Conservation (phyloP, 2,329 filamentous ascomycete species). For the Stachybotrys elegans region DNA sequence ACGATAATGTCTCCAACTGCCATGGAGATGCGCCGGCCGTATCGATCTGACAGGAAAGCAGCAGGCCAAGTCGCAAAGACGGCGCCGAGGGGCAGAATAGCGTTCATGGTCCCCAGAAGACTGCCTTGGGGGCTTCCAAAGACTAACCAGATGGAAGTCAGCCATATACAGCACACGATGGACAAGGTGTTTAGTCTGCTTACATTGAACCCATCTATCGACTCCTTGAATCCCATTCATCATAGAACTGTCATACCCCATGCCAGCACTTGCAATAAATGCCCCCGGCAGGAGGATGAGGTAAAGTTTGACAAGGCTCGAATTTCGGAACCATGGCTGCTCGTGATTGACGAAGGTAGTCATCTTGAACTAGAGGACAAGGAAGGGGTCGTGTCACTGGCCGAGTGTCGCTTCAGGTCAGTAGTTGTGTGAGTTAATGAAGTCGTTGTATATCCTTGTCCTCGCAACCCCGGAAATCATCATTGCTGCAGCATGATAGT, state of each 20-base stretch:
- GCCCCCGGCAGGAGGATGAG: neutral
- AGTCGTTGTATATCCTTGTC: too few relatives aligned
- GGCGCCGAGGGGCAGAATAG: constrained; percentile 23
- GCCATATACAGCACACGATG: too few relatives aligned
- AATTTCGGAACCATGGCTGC: too few relatives aligned
- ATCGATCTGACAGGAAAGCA: constrained; percentile 12
- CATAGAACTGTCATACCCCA: constrained; percentile 28
- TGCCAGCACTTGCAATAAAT: constrained; percentile 11
- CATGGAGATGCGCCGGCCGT: constrained; percentile 8
- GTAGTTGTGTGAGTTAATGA: too few relatives aligned
- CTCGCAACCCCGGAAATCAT: too few relatives aligned
- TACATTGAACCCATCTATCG: constrained; percentile 27
- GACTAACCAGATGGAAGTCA: too few relatives aligned
- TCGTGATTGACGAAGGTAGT: too few relatives aligned
- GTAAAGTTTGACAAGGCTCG: neutral
- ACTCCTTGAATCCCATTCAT: constrained; percentile 32
- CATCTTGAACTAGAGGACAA: too few relatives aligned
- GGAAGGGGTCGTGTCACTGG: too few relatives aligned
- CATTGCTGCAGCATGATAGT: too few relatives aligned
- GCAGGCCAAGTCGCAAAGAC: constrained; percentile 24
- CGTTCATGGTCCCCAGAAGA: constrained; percentile 21
- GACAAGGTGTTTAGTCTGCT: too few relatives aligned
- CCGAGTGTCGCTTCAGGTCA: too few relatives aligned
- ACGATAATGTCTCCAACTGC: constrained; percentile 18
- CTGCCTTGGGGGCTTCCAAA: constrained; percentile 23